Percentiles rank a stretch among this genome's conserved stretches.
These are phyloP conservation scores for Trichoderma atroviride DNA, from an alignment of 2,329 filamentous ascomycete species.

Conservation along the genomic window DNA sequence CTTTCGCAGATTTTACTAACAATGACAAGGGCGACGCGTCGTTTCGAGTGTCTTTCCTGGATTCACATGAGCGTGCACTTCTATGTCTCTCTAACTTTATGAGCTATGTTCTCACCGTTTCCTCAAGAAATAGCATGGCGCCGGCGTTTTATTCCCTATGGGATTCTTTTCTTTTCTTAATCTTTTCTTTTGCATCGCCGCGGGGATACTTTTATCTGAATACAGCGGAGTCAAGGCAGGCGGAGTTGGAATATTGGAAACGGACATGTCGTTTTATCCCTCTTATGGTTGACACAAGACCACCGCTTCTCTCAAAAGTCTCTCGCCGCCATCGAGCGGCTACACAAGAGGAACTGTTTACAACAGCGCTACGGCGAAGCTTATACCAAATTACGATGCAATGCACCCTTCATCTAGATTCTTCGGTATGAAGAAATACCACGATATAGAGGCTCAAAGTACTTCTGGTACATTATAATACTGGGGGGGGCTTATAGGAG, in stretches of 20 bases:
- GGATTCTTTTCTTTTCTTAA: neutral
- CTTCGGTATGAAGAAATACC: neutral
- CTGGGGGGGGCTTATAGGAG: neutral
- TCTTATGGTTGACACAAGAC: neutral
- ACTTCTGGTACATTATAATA: conserved; percentile 4
- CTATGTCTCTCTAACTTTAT: neutral
- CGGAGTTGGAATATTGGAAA: neutral
- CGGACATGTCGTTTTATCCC: neutral
- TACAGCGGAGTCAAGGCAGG: neutral
- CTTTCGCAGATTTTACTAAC: neutral
- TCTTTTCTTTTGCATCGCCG: neutral
- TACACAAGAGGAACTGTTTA: neutral
- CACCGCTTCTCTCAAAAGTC: neutral
- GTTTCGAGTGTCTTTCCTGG: conserved; percentile 26
- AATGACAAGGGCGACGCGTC: conserved; percentile 22
- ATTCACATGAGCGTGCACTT: conserved; percentile 20
- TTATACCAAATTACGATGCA: conserved; percentile 11
- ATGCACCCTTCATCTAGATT: conserved; percentile 12
- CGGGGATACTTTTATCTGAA: neutral
- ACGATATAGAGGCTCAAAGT: conserved; percentile 13
- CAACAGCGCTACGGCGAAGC: neutral
- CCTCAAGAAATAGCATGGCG: conserved; percentile 25
- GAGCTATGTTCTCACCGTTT: neutral
- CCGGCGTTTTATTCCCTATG: conserved; percentile 22
- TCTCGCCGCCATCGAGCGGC: neutral